A percentile compares a stretch with the other conserved stretches of the same genome.
Conservation (phyloP, 83 land plant genomes). For the Thuja plicata region DNA sequence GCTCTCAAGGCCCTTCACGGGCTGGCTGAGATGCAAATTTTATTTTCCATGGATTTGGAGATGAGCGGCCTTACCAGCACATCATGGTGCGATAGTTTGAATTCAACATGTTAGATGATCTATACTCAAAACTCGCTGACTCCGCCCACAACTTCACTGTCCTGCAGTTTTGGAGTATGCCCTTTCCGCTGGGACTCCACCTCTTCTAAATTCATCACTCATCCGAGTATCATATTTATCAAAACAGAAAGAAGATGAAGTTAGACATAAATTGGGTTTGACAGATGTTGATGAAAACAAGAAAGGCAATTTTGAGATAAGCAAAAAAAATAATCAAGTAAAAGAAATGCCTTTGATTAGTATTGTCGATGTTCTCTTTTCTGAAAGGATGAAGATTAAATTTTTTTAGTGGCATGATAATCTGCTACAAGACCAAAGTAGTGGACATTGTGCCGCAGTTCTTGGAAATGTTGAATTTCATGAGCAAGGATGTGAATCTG, state of each 20-base stretch:
- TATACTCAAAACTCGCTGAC: conserved; percentile 77
- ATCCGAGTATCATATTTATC: conserved; percentile 94
- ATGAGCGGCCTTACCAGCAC: conserved; percentile 93
- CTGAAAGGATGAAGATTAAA: conserved; percentile 60
- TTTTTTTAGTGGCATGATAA: conserved; percentile 57
- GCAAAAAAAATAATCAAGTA: conserved; percentile 14
- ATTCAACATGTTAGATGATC: conserved; percentile 64
- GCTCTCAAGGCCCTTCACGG: conserved; percentile 47
- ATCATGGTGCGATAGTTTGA: conserved; percentile 76
- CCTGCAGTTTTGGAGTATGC: conserved; percentile 90
- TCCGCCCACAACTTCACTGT: conserved; percentile 91
- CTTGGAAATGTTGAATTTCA: conserved; percentile 24
- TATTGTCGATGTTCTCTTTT: conserved; percentile 60
- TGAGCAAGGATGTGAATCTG: conserved; percentile 18
- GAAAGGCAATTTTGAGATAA: neutral
- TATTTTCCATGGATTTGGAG: conserved; percentile 86
- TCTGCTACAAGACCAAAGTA: conserved; percentile 23
- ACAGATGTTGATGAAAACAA: conserved; percentile 17
- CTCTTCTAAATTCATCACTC: conserved; percentile 50
- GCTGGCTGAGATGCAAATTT: conserved; percentile 64
- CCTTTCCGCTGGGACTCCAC: conserved; percentile 77
- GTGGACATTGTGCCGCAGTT: neutral
- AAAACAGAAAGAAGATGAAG: conserved; percentile 77
- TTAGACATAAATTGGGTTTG: conserved; percentile 30
- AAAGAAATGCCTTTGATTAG: conserved; percentile 39